phyloP scores from a whole-genome alignment of 768 basidiomycete species.

The Tylopilus sp. region DNA sequence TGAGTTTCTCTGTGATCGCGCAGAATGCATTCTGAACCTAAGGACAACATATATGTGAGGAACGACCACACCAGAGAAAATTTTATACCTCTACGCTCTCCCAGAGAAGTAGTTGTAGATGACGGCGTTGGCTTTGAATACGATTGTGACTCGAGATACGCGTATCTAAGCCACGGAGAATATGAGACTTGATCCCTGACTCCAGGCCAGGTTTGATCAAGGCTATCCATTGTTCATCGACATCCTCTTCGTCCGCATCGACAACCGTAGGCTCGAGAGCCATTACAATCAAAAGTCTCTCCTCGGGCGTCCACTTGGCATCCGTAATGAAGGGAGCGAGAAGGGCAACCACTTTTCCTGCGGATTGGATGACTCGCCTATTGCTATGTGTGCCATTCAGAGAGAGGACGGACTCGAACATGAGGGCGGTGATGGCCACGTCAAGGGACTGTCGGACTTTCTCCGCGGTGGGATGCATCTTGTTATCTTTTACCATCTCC shows the following conservation, averaged over 20 bases:
- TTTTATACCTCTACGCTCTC: slow-evolving; percentile 61
- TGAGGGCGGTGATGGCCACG: slow-evolving; percentile 58
- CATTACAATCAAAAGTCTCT: slow-evolving; percentile 61
- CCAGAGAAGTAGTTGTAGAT: slow-evolving; percentile 61
- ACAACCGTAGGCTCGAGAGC: slow-evolving; percentile 63
- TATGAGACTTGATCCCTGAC: slow-evolving; percentile 63
- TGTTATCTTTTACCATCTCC: slow-evolving; percentile 38
- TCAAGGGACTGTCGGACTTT: slow-evolving; percentile 67
- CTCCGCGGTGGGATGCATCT: slow-evolving; percentile 51
- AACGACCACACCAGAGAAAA: not conserved
- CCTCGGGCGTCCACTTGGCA: slow-evolving; percentile 51
- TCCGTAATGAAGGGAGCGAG: slow-evolving; percentile 39
- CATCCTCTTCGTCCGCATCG: slow-evolving; percentile 32
- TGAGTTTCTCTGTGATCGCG: slow-evolving; percentile 32
- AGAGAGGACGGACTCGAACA: slow-evolving; percentile 64
- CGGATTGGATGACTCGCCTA: slow-evolving; percentile 57
- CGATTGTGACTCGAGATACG: slow-evolving; percentile 7
- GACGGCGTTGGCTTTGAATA: slow-evolving; percentile 26
- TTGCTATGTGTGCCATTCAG: slow-evolving; percentile 64
- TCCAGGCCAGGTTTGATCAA: slow-evolving; percentile 43
- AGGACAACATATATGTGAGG: not conserved
- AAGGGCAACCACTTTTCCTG: slow-evolving; percentile 51
- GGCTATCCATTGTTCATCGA: slow-evolving; percentile 38
- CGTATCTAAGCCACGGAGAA: slow-evolving; percentile 37
- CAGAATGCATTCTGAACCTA: slow-evolving; percentile 54